A percentile compares a stretch with the other conserved stretches of the same genome.
Evolutionary conservation across 441 rosid species (phyloP).

Genomic region (Populus trichocarpa): DNA sequence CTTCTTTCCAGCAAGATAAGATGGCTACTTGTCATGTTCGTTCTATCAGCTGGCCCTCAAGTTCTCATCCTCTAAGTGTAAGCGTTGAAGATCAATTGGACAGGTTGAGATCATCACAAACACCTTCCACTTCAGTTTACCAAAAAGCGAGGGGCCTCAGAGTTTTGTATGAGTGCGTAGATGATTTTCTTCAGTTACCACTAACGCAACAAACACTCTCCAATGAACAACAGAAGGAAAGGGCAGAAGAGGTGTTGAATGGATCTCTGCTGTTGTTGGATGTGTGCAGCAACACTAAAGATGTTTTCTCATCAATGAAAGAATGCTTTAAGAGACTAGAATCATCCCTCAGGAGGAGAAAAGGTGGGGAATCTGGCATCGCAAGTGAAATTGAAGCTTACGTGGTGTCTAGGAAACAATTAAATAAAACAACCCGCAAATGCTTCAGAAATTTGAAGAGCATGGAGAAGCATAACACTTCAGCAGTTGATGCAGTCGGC

Average conservation of each 20-base stretch:
- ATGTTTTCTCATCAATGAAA: constrained; percentile 19
- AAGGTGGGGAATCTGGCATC: constrained; percentile 5
- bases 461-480: not conserved
- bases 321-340: constrained; percentile 17
- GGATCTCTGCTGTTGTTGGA: constrained; percentile 26
- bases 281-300: constrained; percentile 15
- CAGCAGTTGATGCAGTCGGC: not conserved
- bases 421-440: constrained; percentile 17
- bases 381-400: constrained; percentile 15
- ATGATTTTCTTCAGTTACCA: constrained; percentile 7
- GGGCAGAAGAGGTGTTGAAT: constrained; percentile 4
- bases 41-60: constrained; percentile 36
- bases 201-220: not conserved
- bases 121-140: not conserved
- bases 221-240: not conserved
- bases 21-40: not conserved
- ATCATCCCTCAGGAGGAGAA: constrained; percentile 18
- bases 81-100: constrained; percentile 25
- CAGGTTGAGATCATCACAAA: constrained; percentile 25
- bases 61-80: constrained; percentile 25
- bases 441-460: constrained; percentile 11
- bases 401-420: constrained; percentile 15
- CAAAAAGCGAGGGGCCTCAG: not conserved
- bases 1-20: not conserved
- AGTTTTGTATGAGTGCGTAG: constrained; percentile 5